These are phyloP conservation scores for Fraxinus platypoda DNA, from an alignment of 305 asterid genomes.

Conservation along the genomic window DNA sequence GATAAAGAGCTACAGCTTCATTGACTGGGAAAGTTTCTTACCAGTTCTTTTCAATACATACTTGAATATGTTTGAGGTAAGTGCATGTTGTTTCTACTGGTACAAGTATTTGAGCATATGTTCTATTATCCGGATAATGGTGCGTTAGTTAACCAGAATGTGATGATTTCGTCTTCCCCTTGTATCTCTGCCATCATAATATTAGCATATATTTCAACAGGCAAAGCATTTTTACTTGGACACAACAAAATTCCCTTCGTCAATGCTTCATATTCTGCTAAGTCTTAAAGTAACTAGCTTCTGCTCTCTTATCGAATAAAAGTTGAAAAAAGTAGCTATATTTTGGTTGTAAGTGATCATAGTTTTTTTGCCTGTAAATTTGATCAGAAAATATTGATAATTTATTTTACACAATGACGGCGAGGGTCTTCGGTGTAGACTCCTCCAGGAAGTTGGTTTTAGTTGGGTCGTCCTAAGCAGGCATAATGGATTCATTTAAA, in stretches of 20 bases:
- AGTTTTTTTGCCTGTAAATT: neutral
- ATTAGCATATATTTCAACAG: neutral
- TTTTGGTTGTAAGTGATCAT: neutral
- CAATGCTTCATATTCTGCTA: neutral
- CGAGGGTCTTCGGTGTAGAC: neutral
- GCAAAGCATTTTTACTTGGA: neutral
- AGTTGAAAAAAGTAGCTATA: neutral
- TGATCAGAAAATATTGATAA: neutral
- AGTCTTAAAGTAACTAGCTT: neutral
- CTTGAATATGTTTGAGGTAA: conserved; percentile 95
- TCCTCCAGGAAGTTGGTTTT: neutral
- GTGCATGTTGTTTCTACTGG: conserved; percentile 22
- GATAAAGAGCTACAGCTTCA: conserved; percentile 65
- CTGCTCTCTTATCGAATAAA: neutral
- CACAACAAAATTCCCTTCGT: neutral
- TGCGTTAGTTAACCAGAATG: neutral
- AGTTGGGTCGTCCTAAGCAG: neutral
- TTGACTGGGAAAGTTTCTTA: conserved; percentile 73
- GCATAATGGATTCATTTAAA: neutral
- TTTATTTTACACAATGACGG: neutral
- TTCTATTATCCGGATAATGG: neutral
- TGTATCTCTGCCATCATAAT: neutral
- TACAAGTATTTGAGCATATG: neutral
- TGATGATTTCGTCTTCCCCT: neutral
- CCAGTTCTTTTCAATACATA: conserved; percentile 74